Evolutionary conservation across 2,329 filamentous ascomycete species (phyloP).

Genomic region (Trichocomaceae sp.): DNA sequence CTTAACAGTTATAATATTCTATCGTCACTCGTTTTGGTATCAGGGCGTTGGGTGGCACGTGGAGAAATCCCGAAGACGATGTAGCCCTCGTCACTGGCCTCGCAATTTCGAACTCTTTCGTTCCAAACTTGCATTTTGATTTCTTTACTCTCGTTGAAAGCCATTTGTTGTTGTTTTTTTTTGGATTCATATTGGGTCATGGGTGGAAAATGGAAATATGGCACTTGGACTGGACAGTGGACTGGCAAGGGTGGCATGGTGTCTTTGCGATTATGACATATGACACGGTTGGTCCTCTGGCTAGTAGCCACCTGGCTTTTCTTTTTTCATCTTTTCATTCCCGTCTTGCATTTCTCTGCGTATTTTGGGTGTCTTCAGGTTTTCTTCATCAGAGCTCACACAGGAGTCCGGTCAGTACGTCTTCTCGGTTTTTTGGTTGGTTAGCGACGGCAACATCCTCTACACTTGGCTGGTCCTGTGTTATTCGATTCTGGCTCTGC

Average conservation of each 20-base stretch:
- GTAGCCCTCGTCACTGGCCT: slow-evolving; percentile 12
- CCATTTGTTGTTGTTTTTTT: slow-evolving; percentile 24
- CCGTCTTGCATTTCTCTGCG: slow-evolving; percentile 23
- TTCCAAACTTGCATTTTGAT: slow-evolving; percentile 9
- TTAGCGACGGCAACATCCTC: slow-evolving; percentile 30
- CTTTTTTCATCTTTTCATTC: slow-evolving; percentile 20
- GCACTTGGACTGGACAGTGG: slow-evolving; percentile 28
- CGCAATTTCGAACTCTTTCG: slow-evolving; percentile 14
- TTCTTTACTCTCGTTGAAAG: slow-evolving; percentile 24
- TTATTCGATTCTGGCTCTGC: slow-evolving; percentile 31
- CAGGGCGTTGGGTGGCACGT: slow-evolving; percentile 11
- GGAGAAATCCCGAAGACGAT: slow-evolving; percentile 16
- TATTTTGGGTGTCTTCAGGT: slow-evolving; percentile 20
- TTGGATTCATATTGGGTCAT: slow-evolving; percentile 36
- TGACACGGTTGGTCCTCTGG: slow-evolving; percentile 27
- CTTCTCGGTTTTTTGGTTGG: slow-evolving; percentile 31
- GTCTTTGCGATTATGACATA: slow-evolving; percentile 16
- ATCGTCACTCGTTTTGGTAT: slow-evolving; percentile 13
- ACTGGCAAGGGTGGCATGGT: slow-evolving; percentile 30
- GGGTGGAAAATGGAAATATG: slow-evolving; percentile 27
- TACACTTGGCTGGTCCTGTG: slow-evolving; percentile 44
- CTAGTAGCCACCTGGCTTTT: slow-evolving; percentile 24
- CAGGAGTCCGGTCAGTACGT: slow-evolving; percentile 41
- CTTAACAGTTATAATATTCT: slow-evolving; percentile 15
- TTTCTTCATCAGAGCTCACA: slow-evolving; percentile 32